Conservation (phyloP, 352 stramenopile genomes). For the Pythium apleroticum region DNA sequence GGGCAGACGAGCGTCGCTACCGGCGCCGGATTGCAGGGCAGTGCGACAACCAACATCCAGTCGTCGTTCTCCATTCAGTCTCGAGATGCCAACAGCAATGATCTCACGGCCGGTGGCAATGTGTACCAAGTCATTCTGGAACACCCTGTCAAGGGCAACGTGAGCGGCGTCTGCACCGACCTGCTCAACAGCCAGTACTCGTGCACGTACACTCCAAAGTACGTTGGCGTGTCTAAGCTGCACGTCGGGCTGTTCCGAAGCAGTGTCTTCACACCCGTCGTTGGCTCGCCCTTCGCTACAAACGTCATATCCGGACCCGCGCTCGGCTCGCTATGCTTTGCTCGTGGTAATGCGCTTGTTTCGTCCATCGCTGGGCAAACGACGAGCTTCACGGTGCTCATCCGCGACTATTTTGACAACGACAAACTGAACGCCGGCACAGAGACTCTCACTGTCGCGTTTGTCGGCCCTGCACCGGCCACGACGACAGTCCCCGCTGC, state of each 20-base stretch:
- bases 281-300: conserved; percentile 52
- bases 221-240: conserved; percentile 37
- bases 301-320: conserved; percentile 48
- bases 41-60: conserved; percentile 56
- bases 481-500: conserved; percentile 15
- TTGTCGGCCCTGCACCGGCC: conserved; percentile 36
- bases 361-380: conserved; percentile 48
- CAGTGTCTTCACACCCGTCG: conserved; percentile 28
- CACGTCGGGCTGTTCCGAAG: conserved; percentile 33
- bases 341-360: conserved; percentile 43
- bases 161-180: conserved; percentile 48
- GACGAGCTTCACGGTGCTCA: conserved; percentile 48
- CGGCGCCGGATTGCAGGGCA: conserved; percentile 31
- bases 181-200: conserved; percentile 57
- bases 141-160: conserved; percentile 34
- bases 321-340: conserved; percentile 44
- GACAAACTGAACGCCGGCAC: conserved; percentile 55
- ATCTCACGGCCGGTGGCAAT: conserved; percentile 42
- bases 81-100: conserved; percentile 57
- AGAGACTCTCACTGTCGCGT: conserved; percentile 40
- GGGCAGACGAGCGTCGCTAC: conserved; percentile 44
- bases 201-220: conserved; percentile 59
- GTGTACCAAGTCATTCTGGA: conserved; percentile 40
- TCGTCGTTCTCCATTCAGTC: conserved; percentile 57
- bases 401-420: conserved; percentile 63